A percentile compares a stretch with the other conserved stretches of the same genome.
Conservation (phyloP, 805 yeast species). For the Wickerhamiella alocasiicola region DNA sequence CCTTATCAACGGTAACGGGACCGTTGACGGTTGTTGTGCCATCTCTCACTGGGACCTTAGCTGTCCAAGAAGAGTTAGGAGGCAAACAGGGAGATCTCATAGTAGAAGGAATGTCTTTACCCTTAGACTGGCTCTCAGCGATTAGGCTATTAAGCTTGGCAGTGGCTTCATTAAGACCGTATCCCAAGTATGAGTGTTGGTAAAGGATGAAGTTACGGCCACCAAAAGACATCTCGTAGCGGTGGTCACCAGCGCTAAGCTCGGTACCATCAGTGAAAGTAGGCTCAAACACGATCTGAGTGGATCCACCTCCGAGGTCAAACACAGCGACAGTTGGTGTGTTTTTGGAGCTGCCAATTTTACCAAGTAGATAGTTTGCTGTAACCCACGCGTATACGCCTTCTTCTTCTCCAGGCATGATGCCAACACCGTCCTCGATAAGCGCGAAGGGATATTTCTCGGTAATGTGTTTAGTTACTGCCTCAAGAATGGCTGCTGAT, state of each 20-base stretch:
- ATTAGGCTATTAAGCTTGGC: slow-evolving; percentile 61
- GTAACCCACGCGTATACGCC: slow-evolving; percentile 99
- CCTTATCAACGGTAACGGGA: slow-evolving; percentile 12
- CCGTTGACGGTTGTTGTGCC: slow-evolving; percentile 22
- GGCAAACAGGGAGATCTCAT: slow-evolving; percentile 74
- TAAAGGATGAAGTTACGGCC: slow-evolving; percentile 67
- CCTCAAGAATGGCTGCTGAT: slow-evolving; percentile 55
- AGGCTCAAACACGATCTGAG: slow-evolving; percentile 98
- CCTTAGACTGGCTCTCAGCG: slow-evolving; percentile 32
- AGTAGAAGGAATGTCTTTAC: slow-evolving; percentile 21
- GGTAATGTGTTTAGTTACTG: slow-evolving; percentile 67
- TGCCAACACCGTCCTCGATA: slow-evolving; percentile 73
- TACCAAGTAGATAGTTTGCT: slow-evolving; percentile 82
- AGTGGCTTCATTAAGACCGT: slow-evolving; percentile 91
- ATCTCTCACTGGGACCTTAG: slow-evolving; percentile 44
- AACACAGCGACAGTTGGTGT: slow-evolving; percentile 90
- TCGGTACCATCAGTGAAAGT: slow-evolving; percentile 33
- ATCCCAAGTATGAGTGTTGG: slow-evolving; percentile 91
- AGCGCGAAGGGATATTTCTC: slow-evolving; percentile 83
- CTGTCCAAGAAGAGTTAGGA: slow-evolving; percentile 51
- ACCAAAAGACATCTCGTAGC: slow-evolving; percentile 69
- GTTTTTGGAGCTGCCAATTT: slow-evolving; percentile 70
- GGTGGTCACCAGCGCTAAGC: slow-evolving; percentile 80
- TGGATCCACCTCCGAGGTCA: slow-evolving; percentile 97
- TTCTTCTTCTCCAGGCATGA: slow-evolving; percentile 94